Evolutionary conservation across 2,329 filamentous ascomycete species (phyloP), one percentile per base, ranked within the genome.

Genomic region (Calonectria hawksworthii): DNA sequence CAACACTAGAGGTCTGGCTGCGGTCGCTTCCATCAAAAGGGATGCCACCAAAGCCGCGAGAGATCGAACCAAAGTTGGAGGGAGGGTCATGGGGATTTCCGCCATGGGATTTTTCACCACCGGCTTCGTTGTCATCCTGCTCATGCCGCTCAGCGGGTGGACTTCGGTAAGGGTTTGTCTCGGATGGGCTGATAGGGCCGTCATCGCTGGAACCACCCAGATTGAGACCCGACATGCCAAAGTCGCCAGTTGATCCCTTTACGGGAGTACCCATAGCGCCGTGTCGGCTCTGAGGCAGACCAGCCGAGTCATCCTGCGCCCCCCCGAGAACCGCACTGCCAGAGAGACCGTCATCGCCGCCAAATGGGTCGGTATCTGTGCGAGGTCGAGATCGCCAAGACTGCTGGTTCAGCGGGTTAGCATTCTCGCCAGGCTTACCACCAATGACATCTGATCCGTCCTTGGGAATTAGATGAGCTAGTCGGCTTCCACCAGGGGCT

Each of bases 141-240:
- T 91, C 90, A 72, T 94, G 92, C 56, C 92, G 92, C 32, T 96
- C 94, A 47, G 93, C 94, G 10, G 94, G 92, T 3, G 97, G 97
- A 83, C 96, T 99, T 77, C 96, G 95, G 83, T 97, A 99, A 2
- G 97, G 97, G 82, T 99, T 99, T 4, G 97, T 99, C 81, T 98
- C 95, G 0, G 96, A 97, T 14, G 97, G 97, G 83, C 96, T 99
- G 82, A 95, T 91, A 0, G 94, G 94, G 73, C 95, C 94, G n/a
- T 89, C 88, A 54, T 84, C 86, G 70, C 91, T 89, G 64, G 92
- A 88, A 66, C 89, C 89, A 84, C 83, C 92, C 82, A 88, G 89
- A 85, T 85, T 90, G 80, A 90, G 88, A 79, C 91, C 90, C 18
- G 90, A 87, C 90, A 93, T 92, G 56, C 92, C 91, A 79, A 93